Evolutionary conservation across 1,139 yeast genomes (phyloP).

Genomic region (Insectozyma bohioensis): DNA sequence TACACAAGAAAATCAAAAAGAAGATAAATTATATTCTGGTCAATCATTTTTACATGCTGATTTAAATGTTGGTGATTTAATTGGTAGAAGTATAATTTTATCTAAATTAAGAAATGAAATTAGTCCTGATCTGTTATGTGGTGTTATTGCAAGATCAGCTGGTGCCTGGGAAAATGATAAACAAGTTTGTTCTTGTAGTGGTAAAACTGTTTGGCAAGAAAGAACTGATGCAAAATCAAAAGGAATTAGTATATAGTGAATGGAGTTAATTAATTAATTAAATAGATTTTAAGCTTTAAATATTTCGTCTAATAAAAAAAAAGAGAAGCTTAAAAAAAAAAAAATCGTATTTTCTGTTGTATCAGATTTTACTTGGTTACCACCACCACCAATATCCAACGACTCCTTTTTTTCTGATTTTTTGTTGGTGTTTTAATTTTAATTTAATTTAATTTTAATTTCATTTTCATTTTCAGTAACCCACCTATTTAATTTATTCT

Average conservation of each 20-base stretch:
- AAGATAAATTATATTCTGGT: conserved; percentile 43
- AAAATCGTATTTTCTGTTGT: too few species aligned
- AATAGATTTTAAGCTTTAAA: too few species aligned
- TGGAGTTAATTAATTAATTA: too few species aligned
- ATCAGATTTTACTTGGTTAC: too few species aligned
- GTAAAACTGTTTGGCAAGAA: conserved; percentile 96
- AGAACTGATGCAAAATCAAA: conserved; percentile 66
- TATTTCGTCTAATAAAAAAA: too few species aligned
- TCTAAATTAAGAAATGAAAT: conserved; percentile 42
- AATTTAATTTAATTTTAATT: too few species aligned
- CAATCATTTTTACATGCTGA: conserved; percentile 65
- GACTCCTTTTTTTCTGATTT: too few species aligned
- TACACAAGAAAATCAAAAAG: conserved; percentile 13
- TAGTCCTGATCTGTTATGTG: conserved; percentile 55
- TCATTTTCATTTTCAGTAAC: too few species aligned
- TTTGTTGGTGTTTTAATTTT: too few species aligned
- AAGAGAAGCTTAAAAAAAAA: too few species aligned
- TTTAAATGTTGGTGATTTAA: conserved; percentile 58
- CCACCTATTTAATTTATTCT: not conserved
- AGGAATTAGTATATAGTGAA: conserved; percentile 41
- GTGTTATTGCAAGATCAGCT: conserved; percentile 94
- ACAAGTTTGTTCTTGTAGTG: conserved; percentile 90
- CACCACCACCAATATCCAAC: too few species aligned
- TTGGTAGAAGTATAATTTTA: conserved; percentile 79
- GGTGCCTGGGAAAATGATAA: conserved; percentile 97